A percentile compares a stretch with the other conserved stretches of the same genome.
phyloP scores from a whole-genome alignment of 2,329 filamentous ascomycete genomes.

The Microsporum ferrugineum region DNA sequence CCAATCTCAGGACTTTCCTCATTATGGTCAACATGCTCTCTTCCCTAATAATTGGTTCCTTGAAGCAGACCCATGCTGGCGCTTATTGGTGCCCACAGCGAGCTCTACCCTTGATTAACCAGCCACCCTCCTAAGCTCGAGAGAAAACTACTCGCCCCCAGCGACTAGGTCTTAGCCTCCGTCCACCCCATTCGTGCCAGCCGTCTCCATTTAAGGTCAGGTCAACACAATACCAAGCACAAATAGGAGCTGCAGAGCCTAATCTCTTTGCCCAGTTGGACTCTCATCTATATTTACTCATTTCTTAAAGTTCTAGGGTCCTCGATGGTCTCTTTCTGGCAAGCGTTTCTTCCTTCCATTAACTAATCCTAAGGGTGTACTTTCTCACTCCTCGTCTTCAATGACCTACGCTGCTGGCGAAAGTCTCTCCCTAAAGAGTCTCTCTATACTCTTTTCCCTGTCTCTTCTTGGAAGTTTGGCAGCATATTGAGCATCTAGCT shows the following conservation, averaged over 20 bases:
- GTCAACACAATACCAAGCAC: constrained; percentile 5
- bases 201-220: constrained; percentile 1
- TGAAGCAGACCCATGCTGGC: constrained; percentile 10
- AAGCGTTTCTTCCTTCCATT: neutral
- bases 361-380: neutral
- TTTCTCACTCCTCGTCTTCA: neutral
- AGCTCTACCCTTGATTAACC: constrained; percentile 8
- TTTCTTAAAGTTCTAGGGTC: neutral
- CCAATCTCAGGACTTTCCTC: neutral
- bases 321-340: neutral
- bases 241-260: constrained; percentile 5
- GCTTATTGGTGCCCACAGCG: constrained; percentile 8
- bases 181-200: constrained; percentile 1
- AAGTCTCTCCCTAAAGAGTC: neutral
- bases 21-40: neutral
- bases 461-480: neutral
- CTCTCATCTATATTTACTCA: neutral
- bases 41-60: neutral
- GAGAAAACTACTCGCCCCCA: neutral
- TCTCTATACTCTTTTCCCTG: neutral
- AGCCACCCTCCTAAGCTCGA: constrained; percentile 9
- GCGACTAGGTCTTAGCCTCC: constrained; percentile 1
- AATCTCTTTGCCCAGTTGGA: constrained; percentile 4
- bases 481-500: neutral
- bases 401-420: neutral